Evolutionary conservation across 345 rosid species (phyloP), one percentile per base, ranked within the genome.

Genomic region (Melaleuca quinquenervia): DNA sequence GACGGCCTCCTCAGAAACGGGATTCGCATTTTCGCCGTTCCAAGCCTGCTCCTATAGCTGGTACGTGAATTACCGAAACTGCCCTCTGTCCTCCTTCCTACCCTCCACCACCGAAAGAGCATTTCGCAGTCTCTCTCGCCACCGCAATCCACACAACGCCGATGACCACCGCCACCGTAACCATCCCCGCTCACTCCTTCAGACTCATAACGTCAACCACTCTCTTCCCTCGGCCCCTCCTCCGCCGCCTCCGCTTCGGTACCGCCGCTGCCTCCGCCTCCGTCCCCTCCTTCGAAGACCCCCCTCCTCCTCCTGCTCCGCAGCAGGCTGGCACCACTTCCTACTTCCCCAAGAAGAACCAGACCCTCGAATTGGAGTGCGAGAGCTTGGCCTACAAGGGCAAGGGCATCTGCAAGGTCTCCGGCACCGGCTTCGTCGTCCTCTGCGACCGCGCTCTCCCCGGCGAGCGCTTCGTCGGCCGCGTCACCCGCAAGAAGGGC

Each of bases 361-460:
- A 97, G 44, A 93, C 91, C 12, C 86, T 97, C 87, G 98, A 97
- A 91, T 88, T 97, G 86, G 98, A 91, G 6, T 96, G 99, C 58
- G 96, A 95, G 91, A 92, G 97, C 88, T 86, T 96, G 86, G 99
- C 94, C n/a, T 97, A 93, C 87, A 97, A 97, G 78, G 98, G 98
- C 8, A 94, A 92, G 89, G 98, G 99, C 13, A 88, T 96, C 53
- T 97, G 98, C 74, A 95, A 94, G 89, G 98, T 91, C 84, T 90
- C 90, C 7, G 97, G 92, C 32, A 93, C 98, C 64, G 99, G 99
- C 75, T 94, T 93, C 87, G 94, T 97, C 85, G 93, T 95, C 84
- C 89, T 95, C 94, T 95, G 98, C 88, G 96, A 94, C 90, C 93
- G 98, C 53, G 98, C 97, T 24, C 96, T 97, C 54, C 98, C 98